Evolutionary conservation across 1,284 basidiomycete genomes (phyloP).

Genomic region (Naganishia sp.): DNA sequence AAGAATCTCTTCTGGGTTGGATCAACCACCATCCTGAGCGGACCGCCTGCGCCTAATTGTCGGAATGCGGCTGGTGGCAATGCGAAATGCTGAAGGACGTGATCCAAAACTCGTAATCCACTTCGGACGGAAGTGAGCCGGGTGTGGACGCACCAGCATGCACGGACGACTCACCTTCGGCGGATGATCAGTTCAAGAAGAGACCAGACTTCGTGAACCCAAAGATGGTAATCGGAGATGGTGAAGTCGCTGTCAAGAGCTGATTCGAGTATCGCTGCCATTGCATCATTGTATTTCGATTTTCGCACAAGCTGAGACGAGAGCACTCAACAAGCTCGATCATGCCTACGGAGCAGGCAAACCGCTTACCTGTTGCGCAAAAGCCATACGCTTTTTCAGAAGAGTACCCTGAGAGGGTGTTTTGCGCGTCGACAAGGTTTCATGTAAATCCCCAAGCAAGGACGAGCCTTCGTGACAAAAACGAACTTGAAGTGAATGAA

Average conservation of each 20-base stretch:
- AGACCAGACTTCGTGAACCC: slow-evolving; percentile 44
- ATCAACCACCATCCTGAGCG: slow-evolving; percentile 35
- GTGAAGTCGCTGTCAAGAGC: slow-evolving; percentile 36
- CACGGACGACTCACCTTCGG: slow-evolving; percentile 35
- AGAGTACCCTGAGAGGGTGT: slow-evolving; percentile 33
- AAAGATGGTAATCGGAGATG: slow-evolving; percentile 42
- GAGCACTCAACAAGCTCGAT: too few relatives aligned
- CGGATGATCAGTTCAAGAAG: slow-evolving; percentile 39
- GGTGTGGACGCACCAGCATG: not conserved
- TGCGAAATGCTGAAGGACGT: slow-evolving; percentile 35
- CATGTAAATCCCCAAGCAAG: slow-evolving; percentile 43
- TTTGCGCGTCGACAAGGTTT: slow-evolving; percentile 39
- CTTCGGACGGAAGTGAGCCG: slow-evolving; percentile 10
- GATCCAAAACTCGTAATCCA: slow-evolving; percentile 34
- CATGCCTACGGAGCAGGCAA: not conserved
- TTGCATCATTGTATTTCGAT: slow-evolving; percentile 41
- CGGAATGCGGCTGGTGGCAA: slow-evolving; percentile 29
- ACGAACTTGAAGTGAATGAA: not conserved
- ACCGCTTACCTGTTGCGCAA: slow-evolving; percentile 39
- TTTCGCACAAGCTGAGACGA: slow-evolving; percentile 34
- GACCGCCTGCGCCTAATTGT: slow-evolving; percentile 39
- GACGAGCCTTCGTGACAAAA: slow-evolving; percentile 39
- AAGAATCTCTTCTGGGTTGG: slow-evolving; percentile 18
- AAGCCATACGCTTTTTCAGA: slow-evolving; percentile 38
- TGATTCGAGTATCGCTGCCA: slow-evolving; percentile 41